A percentile compares a stretch with the other conserved stretches of the same genome.
Evolutionary conservation across 495 filamentous ascomycete species (phyloP).

Genomic region (Oleoguttula mirabilis): DNA sequence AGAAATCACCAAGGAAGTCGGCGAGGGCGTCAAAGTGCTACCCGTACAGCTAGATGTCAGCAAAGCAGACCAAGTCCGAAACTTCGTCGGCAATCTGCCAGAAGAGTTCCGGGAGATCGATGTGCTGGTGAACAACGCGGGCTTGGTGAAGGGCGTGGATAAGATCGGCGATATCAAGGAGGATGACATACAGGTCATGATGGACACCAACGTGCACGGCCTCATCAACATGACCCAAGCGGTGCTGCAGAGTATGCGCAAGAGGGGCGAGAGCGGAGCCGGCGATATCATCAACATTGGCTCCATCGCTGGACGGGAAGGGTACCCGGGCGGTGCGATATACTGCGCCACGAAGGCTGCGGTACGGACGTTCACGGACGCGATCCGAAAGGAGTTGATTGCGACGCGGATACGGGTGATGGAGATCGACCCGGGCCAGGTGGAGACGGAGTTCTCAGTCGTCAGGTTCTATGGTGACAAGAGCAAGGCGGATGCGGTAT

Average conservation of each 20-base stretch:
- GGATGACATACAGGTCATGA: slow-evolving; percentile 79
- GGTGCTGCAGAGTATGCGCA: slow-evolving; percentile 72
- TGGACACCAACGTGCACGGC: slow-evolving; percentile 84
- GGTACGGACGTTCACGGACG: slow-evolving; percentile 77
- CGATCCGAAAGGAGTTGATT: slow-evolving; percentile 79
- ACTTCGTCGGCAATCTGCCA: slow-evolving; percentile 62
- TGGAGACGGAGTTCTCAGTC: slow-evolving; percentile 94
- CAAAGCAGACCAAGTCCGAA: slow-evolving; percentile 59
- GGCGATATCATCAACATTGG: slow-evolving; percentile 98
- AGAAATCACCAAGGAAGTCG: slow-evolving; percentile 68
- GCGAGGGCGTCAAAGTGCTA: slow-evolving; percentile 67
- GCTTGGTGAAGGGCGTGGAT: slow-evolving; percentile 77
- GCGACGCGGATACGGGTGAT: slow-evolving; percentile 77
- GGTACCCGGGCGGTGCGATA: slow-evolving; percentile 81
- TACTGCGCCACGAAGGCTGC: slow-evolving; percentile 97
- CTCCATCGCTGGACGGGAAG: slow-evolving; percentile 83
- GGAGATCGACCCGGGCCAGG: slow-evolving; percentile 90
- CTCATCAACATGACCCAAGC: slow-evolving; percentile 97
- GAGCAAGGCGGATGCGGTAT: slow-evolving; percentile 87
- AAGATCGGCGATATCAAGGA: slow-evolving; percentile 72
- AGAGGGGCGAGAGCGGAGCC: slow-evolving; percentile 59
- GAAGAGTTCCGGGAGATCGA: slow-evolving; percentile 78
- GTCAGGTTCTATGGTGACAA: slow-evolving; percentile 91
- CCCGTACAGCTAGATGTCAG: slow-evolving; percentile 81
- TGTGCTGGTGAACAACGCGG: slow-evolving; percentile 93